phyloP scores from a whole-genome alignment of 2,329 filamentous ascomycete species.

The Aureobasidium sp. region DNA sequence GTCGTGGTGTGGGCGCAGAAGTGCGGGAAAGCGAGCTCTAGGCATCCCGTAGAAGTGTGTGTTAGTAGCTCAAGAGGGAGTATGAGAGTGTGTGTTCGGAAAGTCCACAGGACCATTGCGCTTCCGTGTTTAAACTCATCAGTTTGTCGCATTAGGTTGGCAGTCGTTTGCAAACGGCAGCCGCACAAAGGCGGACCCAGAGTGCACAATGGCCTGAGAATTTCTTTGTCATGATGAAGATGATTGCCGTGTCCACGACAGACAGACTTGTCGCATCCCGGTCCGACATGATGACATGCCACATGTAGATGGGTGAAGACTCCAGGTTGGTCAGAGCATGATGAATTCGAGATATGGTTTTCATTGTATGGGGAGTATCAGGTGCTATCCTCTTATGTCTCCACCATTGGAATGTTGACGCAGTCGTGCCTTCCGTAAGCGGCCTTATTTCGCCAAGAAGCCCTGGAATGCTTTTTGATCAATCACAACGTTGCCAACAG shows the following conservation, averaged over 20 bases:
- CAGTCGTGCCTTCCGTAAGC: neutral
- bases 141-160: neutral
- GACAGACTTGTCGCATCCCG: neutral
- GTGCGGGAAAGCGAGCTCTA: neutral
- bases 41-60: neutral
- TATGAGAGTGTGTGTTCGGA: neutral
- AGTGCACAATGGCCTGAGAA: neutral
- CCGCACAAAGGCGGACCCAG: neutral
- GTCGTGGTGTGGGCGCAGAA: neutral
- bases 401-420: neutral
- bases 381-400: neutral
- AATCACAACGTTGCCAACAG: conserved; percentile 84
- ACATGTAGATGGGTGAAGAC: neutral
- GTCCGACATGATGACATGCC: neutral
- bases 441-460: conserved; percentile 68
- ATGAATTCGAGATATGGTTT: neutral
- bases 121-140: neutral
- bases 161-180: neutral
- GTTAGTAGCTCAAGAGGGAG: neutral
- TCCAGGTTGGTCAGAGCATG: neutral
- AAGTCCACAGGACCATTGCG: neutral
- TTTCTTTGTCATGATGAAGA: neutral
- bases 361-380: neutral
- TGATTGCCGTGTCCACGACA: neutral
- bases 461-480: conserved; percentile 92